Evolutionary conservation across 768 basidiomycete species (phyloP).

Genomic region (Paxillus involutus): DNA sequence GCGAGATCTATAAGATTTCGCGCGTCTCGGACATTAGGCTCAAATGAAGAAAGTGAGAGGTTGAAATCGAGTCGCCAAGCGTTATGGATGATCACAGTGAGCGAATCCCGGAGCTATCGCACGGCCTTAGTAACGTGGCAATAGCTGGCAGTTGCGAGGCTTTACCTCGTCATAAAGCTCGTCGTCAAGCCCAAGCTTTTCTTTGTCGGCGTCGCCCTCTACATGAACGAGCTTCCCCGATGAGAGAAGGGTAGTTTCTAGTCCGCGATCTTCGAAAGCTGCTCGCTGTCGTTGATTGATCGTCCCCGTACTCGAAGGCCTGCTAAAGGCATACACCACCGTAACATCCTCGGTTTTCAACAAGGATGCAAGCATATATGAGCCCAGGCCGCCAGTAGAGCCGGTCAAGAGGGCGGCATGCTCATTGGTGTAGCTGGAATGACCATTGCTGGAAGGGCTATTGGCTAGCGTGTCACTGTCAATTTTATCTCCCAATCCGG

Average conservation of each 20-base stretch:
- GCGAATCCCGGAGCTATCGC: too few relatives aligned
- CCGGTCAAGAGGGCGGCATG: slow-evolving; percentile 33
- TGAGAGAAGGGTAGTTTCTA: slow-evolving; percentile 23
- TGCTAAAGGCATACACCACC: slow-evolving; percentile 29
- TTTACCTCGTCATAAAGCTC: slow-evolving; percentile 22
- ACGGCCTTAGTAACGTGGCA: too few relatives aligned
- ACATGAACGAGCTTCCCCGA: slow-evolving; percentile 27
- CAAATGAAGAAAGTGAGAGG: too few relatives aligned
- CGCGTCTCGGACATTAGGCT: too few relatives aligned
- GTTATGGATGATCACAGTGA: too few relatives aligned
- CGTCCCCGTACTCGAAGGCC: slow-evolving; percentile 13
- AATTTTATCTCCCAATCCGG: slow-evolving; percentile 17
- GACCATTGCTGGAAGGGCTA: background rate
- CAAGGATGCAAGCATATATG: slow-evolving; percentile 36
- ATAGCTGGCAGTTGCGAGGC: background rate
- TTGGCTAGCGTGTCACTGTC: background rate
- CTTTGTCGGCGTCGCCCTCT: slow-evolving; percentile 25
- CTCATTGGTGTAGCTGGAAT: background rate
- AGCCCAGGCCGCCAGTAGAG: slow-evolving; percentile 35
- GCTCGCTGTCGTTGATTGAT: slow-evolving; percentile 5
- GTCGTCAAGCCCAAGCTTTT: slow-evolving; percentile 22
- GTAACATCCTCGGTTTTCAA: slow-evolving; percentile 33
- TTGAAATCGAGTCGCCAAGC: too few relatives aligned
- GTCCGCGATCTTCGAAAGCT: slow-evolving; percentile 23
- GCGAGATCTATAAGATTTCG: too few relatives aligned